Percentiles rank a stretch among this genome's conserved stretches.
These are phyloP conservation scores for Scheffersomyces lignicola DNA, from an alignment of 1,139 yeast species.

Conservation along the genomic window DNA sequence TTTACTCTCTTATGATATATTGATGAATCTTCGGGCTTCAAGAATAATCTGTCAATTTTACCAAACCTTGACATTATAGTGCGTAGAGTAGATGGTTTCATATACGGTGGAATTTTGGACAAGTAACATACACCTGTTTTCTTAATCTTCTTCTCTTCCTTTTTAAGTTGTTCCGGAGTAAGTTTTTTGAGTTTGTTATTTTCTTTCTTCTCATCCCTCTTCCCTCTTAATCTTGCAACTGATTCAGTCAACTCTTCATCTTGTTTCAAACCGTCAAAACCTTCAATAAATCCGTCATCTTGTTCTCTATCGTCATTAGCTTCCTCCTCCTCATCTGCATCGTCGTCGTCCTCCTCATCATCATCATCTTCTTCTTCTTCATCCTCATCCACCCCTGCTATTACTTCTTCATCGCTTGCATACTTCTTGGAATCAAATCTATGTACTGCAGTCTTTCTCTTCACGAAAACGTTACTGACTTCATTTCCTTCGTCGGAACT, in stretches of 20 bases:
- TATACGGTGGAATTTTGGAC: conserved; percentile 91
- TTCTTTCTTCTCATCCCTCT: conserved; percentile 16
- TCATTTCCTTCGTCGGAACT: conserved; percentile 8
- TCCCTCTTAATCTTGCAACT: conserved; percentile 14
- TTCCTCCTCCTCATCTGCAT: conserved; percentile 18
- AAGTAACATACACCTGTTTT: conserved; percentile 90
- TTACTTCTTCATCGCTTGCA: conserved; percentile 16
- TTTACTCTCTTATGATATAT: conserved; percentile 68
- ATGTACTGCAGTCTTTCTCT: conserved; percentile 9
- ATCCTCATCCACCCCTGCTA: conserved; percentile 11
- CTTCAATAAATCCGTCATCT: conserved; percentile 5
- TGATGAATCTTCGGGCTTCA: conserved; percentile 81
- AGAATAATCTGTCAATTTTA: conserved; percentile 75
- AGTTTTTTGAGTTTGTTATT: conserved; percentile 46
- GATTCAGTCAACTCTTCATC: conserved; percentile 18
- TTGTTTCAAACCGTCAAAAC: conserved; percentile 4
- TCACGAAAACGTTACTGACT: conserved; percentile 13
- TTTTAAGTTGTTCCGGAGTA: conserved; percentile 52
- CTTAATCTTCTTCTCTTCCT: conserved; percentile 58
- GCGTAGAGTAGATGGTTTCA: conserved; percentile 91
- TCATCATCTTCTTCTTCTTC: conserved; percentile 10
- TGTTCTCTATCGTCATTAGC: conserved; percentile 15
- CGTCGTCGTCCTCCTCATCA: conserved; percentile 14
- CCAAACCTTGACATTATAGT: conserved; percentile 84
- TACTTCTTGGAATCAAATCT: conserved; percentile 11